Evolutionary conservation across 129 eudicot genomes (phyloP).

Genomic region (Arctium minus): DNA sequence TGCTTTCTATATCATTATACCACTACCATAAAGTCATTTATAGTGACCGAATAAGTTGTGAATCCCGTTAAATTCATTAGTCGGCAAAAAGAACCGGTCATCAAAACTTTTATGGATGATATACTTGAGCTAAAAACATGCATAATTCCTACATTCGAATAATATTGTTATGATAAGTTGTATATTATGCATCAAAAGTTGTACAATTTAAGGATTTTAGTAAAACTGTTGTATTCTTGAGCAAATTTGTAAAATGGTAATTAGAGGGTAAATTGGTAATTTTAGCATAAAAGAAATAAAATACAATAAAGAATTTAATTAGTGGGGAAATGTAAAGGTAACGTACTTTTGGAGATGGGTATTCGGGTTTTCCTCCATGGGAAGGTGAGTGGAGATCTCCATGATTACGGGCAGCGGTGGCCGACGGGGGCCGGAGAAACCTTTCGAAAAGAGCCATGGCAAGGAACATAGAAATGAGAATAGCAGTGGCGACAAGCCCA

Average conservation of each 20-base stretch:
- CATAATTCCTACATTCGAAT: neutral
- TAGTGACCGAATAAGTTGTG: no score
- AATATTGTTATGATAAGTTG: neutral
- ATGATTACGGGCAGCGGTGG: conserved; percentile 17
- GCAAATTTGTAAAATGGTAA: no score
- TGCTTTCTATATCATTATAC: no score
- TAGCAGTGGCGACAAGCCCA: conserved; percentile 62
- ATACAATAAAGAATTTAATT: neutral
- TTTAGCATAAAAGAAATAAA: neutral
- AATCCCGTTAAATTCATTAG: no score
- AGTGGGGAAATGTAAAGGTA: neutral
- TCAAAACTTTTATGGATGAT: no score
- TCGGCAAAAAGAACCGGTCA: no score
- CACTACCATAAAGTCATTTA: no score
- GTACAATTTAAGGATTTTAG: no score
- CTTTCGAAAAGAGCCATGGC: conserved; percentile 59
- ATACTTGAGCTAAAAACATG: neutral
- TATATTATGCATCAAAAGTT: neutral
- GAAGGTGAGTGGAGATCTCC: conserved; percentile 31
- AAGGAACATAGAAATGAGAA: conserved; percentile 58
- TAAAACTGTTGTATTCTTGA: no score
- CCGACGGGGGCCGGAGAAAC: conserved; percentile 42
- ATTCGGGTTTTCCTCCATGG: conserved; percentile 48
- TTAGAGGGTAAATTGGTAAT: neutral
- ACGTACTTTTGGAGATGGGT: conserved; percentile 69